Conservation (phyloP, 1,284 basidiomycete genomes). For the Naganishia sp. region DNA sequence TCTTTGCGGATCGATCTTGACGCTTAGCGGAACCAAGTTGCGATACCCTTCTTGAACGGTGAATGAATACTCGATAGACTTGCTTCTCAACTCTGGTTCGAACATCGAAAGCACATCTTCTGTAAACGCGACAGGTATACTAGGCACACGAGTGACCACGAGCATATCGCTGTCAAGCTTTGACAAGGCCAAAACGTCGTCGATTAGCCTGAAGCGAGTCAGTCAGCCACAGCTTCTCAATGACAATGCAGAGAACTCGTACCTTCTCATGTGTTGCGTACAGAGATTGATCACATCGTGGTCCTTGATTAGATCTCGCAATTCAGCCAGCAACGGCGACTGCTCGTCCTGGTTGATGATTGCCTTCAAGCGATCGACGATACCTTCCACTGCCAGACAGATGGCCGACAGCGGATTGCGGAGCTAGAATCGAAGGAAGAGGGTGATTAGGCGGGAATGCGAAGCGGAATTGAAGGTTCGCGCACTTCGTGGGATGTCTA, state of each 20-base stretch:
- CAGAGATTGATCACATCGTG: conserved; percentile 34
- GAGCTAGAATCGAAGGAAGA: conserved; percentile 22
- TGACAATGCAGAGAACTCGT: background rate
- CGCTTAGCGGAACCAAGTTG: conserved; percentile 33
- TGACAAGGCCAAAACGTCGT: conserved; percentile 35
- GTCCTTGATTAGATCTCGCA: conserved; percentile 32
- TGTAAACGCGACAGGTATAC: conserved; percentile 33
- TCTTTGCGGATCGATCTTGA: conserved; percentile 39
- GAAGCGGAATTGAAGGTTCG: background rate
- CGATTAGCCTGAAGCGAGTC: conserved; percentile 27
- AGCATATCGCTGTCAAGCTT: conserved; percentile 39
- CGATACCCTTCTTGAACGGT: conserved; percentile 31
- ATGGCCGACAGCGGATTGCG: conserved; percentile 40
- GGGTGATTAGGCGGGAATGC: background rate
- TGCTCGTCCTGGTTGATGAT: conserved; percentile 7
- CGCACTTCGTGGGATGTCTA: conserved; percentile 32
- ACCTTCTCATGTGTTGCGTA: conserved; percentile 35
- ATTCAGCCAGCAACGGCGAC: conserved; percentile 13
- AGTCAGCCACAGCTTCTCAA: background rate
- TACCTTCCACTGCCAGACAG: conserved; percentile 37
- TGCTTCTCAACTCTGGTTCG: conserved; percentile 36
- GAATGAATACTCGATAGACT: conserved; percentile 36
- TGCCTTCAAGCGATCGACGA: conserved; percentile 36
- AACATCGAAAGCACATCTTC: conserved; percentile 37
- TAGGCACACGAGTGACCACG: conserved; percentile 36